Evolutionary conservation across 2,329 filamentous ascomycete species (phyloP).

Genomic region (Phaeosphaeria sp.): DNA sequence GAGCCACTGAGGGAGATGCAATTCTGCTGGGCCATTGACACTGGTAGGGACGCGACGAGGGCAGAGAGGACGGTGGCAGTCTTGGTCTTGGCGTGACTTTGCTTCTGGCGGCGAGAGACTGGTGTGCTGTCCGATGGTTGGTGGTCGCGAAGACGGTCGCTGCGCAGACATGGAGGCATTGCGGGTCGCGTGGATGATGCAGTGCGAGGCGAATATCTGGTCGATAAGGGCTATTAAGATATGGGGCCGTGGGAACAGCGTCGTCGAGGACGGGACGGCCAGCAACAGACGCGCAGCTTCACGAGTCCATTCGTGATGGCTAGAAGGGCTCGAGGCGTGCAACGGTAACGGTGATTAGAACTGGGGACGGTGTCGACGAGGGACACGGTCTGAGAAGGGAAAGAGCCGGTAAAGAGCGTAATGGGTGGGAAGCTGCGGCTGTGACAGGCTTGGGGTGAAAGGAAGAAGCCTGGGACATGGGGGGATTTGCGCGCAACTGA

Average conservation of each 20-base stretch:
- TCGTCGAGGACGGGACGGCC: conserved; percentile 26
- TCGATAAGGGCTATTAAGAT: conserved; percentile 11
- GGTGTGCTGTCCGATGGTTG: conserved; percentile 7
- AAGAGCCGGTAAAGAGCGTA: conserved; percentile 45
- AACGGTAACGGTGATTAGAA: conserved; percentile 18
- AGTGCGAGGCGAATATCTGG: conserved; percentile 5
- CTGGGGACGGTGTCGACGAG: conserved; percentile 20
- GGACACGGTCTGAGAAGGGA: conserved; percentile 32
- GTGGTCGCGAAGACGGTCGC: conserved; percentile 14
- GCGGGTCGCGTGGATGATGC: conserved; percentile 12
- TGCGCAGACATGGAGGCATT: conserved; percentile 26
- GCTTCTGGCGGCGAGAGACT: conserved; percentile 28
- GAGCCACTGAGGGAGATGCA: conserved; percentile 76
- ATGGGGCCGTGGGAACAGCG: conserved; percentile 17
- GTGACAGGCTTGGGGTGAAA: conserved; percentile 38
- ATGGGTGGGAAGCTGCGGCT: conserved; percentile 46
- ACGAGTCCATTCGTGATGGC: conserved; percentile 40
- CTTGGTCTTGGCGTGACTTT: conserved; percentile 21
- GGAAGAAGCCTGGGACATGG: conserved; percentile 12
- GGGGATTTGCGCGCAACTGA: conserved; percentile 10
- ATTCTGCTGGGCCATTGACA: conserved; percentile 48
- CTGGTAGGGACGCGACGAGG: conserved; percentile 39
- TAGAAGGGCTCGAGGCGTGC: conserved; percentile 8
- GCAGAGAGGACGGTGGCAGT: conserved; percentile 28
- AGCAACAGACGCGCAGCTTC: conserved; percentile 38